Evolutionary conservation across 148 eudicot genomes (phyloP), one percentile per base, ranked within the genome.

Genomic region (Fagopyrum homotropicum): DNA sequence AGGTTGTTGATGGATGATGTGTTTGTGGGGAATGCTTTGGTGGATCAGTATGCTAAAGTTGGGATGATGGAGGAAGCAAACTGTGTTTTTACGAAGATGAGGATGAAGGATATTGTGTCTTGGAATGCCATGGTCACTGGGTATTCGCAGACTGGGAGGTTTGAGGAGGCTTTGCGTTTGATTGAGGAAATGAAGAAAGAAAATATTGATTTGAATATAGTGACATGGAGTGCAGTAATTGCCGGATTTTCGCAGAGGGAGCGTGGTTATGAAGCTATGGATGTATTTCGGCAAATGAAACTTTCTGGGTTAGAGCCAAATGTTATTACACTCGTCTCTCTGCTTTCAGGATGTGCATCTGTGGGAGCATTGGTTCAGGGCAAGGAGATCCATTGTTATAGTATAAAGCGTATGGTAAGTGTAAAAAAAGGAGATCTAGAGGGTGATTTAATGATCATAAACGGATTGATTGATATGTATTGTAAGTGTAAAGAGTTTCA

Each of bases 191-290:
- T 91, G 93, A 63, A 74, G 75, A 79, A 77, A 57, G 84, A 75
- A 79, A 80, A 78, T 48, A 75, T 89, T 68, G 82, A 85, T 55
- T 78, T 86, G 72, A 79, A 91, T 78, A 84, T 91, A 74, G 88
- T 91, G 54, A 86, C 97, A 0, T 91, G 97, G 97, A 89, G 89
- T 86, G 97, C 97, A 50, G 90, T 89, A 12, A 91, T 91, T 79
- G 81, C 93, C 1, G 97, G 90, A 6, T 91, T 89, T 77, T 86
- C 93, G 6, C 97, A 89, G 75, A 86, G 89, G 78, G 97, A 84
- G 52, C 82, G 79, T 44, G 93, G 97, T 2, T 73, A 80, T 77
- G 89, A 91, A 76, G 97, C 91, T 4, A 74, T 91, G 72, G 80
- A 82, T 55, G 84, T 89, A 52, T 89, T 89, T 50, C 83, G 85